Base-by-base conservation (phyloP, 495 filamentous ascomycete species). In the Trichoderma orchidacearum region DNA sequence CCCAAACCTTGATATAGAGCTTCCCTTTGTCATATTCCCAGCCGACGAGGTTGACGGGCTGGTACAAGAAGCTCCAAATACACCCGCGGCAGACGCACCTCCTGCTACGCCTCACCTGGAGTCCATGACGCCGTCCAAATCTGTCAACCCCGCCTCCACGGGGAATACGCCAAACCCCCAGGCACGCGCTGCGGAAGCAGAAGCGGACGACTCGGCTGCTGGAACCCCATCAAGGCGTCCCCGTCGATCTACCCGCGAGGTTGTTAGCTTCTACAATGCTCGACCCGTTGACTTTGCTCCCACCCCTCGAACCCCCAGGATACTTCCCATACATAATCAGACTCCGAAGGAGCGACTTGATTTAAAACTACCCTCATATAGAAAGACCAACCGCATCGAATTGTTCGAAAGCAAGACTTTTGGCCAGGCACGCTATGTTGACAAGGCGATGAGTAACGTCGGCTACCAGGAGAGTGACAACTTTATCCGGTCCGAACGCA, bases 381-480 rank as follows among this genome's bases (percentile, higher is more conserved):
- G 81, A 17, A 77, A 73, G 61, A 78, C 75, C 1, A 71, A 80
- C 62, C 76, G 76, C 31, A 72, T 81, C 41, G 62, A 72, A 23
- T 69, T 78, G 21, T 80, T 80, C 51, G 78, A 81, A 62, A 78
- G 75, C 58, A 80, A 80, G 60, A 70, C 67, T 3, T 74, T 77
- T 57, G 77, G 76, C 11, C 74, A 78, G 50, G 76, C 77, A 11
- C 68, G 76, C 60, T 80, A 80, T 61, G 89, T 96, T 51, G 90
- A 96, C 66, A 87, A 87, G 57, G 84, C 87, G 2, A 93, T 98
- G 90, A 87, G 89, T 58, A 90, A 85, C 62, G 84, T 95, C 23
- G 93, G 93, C 32, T 98, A 96, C 63, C 94, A 97, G 65, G 87
- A 94, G 70, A 94, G 84, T 60, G 91, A 96, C 64, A 75, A 90